A percentile compares a stretch with the other conserved stretches of the same genome.
Evolutionary conservation across 345 rosid species (phyloP).

Genomic region (Tarenaya hassleriana): DNA sequence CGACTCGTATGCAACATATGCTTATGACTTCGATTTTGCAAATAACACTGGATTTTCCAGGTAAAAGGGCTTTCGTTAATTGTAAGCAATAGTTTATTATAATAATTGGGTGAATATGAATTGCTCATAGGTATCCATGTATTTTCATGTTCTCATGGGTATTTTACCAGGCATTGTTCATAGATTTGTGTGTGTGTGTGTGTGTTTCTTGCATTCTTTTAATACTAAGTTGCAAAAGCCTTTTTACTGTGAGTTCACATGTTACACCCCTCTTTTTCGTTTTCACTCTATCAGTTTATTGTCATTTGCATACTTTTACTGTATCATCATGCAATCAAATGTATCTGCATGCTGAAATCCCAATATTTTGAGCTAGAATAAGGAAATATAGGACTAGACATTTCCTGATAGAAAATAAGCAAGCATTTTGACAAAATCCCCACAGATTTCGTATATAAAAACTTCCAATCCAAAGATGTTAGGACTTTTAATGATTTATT

Average conservation of each 20-base stretch:
- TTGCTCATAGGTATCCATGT: no score
- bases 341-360: background rate
- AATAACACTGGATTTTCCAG: slow-evolving; percentile 79
- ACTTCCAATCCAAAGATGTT: slow-evolving; percentile 3
- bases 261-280: no score
- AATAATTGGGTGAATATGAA: slow-evolving; percentile 4
- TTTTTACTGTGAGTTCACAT: no score
- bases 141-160: no score
- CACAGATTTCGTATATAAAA: background rate
- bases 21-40: slow-evolving; percentile 88
- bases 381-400: no score
- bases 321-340: background rate
- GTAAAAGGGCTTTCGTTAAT: slow-evolving; percentile 24
- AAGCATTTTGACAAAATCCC: slow-evolving; percentile 5
- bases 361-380: background rate
- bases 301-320: no score
- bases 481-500: slow-evolving; percentile 6
- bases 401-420: background rate
- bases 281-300: no score
- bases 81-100: slow-evolving; percentile 2
- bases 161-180: no score
- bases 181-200: no score
- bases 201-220: no score
- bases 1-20: slow-evolving; percentile 91
- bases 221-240: no score